phyloP scores from a whole-genome alignment of 306 rosid genomes.

The Sicyos baderoa region DNA sequence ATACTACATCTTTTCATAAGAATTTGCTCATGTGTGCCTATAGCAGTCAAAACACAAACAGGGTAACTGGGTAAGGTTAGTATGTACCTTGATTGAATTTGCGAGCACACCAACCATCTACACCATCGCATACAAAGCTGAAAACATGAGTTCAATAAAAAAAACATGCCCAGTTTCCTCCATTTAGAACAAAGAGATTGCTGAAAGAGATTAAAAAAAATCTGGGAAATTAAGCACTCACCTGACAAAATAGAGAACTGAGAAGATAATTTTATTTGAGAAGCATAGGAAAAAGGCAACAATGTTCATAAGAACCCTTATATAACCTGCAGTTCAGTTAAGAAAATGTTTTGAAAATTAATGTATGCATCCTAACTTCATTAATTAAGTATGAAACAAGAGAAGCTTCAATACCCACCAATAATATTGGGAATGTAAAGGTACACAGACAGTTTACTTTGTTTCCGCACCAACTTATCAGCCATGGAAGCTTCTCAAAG shows the following conservation, averaged over 20 bases:
- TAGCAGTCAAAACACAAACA: neutral
- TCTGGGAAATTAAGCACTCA: conserved; percentile 25
- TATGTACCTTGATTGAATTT: conserved; percentile 85
- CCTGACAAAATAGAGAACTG: conserved; percentile 77
- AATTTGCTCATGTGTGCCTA: neutral
- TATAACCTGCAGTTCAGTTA: conserved; percentile 56
- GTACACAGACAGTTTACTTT: conserved; percentile 62
- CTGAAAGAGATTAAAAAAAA: neutral
- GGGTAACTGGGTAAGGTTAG: neutral
- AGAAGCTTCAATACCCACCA: conserved; percentile 46
- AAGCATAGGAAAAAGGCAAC: conserved; percentile 67
- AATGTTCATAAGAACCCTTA: conserved; percentile 66
- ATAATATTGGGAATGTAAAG: conserved; percentile 84
- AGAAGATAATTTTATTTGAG: conserved; percentile 65
- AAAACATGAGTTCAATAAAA: conserved; percentile 28
- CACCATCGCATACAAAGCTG: conserved; percentile 93
- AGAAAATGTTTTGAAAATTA: neutral
- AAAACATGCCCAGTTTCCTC: neutral
- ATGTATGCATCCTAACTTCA: neutral
- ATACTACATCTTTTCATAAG: neutral
- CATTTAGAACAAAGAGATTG: neutral
- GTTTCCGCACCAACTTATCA: conserved; percentile 41
- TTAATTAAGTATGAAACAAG: neutral
- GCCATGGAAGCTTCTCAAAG: conserved; percentile 54
- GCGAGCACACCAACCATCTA: conserved; percentile 99